Percentiles rank a stretch among this genome's conserved stretches.
Conservation (phyloP, 148 eudicot species). For the Nepenthes gracilis region DNA sequence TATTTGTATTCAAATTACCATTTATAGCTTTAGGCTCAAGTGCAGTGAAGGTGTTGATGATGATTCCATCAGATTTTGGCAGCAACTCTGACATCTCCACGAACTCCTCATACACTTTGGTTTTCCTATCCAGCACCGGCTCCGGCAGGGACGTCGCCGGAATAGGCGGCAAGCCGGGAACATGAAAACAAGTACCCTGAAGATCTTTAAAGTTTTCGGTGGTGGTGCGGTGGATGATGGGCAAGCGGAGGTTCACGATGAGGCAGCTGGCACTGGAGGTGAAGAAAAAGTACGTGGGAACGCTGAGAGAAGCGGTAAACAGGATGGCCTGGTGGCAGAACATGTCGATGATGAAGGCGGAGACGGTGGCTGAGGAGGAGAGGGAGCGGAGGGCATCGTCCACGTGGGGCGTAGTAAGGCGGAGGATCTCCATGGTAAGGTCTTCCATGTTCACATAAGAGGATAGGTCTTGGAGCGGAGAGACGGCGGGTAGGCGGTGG, state of each 20-base stretch:
- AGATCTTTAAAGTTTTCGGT: conserved; percentile 10
- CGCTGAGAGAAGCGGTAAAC: background rate
- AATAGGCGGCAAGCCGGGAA: background rate
- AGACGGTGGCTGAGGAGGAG: conserved; percentile 4
- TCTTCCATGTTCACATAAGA: conserved; percentile 4
- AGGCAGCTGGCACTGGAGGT: conserved; percentile 2
- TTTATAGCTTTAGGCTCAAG: conserved; percentile 23
- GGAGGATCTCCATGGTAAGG: too few relatives aligned
- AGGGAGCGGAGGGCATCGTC: conserved; percentile 18
- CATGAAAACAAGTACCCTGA: background rate
- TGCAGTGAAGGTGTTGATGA: conserved; percentile 29
- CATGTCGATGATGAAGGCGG: conserved; percentile 39
- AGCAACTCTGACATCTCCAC: background rate
- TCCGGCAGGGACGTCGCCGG: background rate
- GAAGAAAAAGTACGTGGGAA: background rate
- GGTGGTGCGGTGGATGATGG: conserved; percentile 14
- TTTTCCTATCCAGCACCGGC: background rate
- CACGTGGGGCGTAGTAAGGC: conserved; percentile 17
- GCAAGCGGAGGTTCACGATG: conserved; percentile 16
- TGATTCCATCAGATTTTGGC: conserved; percentile 24
- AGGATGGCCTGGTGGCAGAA: background rate
- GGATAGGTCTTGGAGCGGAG: conserved; percentile 13
- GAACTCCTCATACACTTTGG: background rate
- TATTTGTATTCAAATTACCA: background rate
- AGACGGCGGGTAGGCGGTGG: conserved; percentile 27